Base-by-base conservation (phyloP, 257 asterid genomes). In the Nicotiana benthamiana region DNA sequence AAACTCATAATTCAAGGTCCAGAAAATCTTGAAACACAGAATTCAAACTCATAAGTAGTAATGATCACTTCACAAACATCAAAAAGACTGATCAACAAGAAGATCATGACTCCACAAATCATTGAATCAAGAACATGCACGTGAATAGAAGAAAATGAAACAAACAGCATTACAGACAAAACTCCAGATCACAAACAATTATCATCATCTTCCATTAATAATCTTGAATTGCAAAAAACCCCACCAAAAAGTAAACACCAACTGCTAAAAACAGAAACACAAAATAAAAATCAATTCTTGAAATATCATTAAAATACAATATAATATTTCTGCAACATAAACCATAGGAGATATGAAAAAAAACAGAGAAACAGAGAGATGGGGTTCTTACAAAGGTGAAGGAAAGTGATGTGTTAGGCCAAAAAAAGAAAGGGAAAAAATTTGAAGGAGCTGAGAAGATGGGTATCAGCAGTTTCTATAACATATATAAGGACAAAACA, bases 331-430 rank as follows among this genome's bases (percentile, higher is more conserved):
- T 56, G 63, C 48, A 5, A 6, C 18, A 56, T 24, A 9, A 81
- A 76, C 9, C 40, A 72, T 27, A 36, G 43, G 40, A 67, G 79
- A 66, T n/a, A 65, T 18, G 56, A 54, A 24, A 72, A 70, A 26
- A 12, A 4, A 77, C 59, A 67, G 78, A 75, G 84, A 65, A 65
- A 43, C 60, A 67, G 80, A 81, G 84, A 86, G 82, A 86, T 16
- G 61, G 75, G 87, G 79, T 81, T 68, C 95, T 86, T 89, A 92
- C 97, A 78, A 85, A 86, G 89, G 80, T 72, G 61, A 84, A 79
- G 76, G 85, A 81, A 84, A 80, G 82, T 75, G 89, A 85, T 32
- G 83, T 87, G 87, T 46, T 43, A 83, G 91, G 86, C 89, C 75
- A 16, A 20, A 34, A 40, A 40, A 28, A 24, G 87, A 87, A 82